Percentiles rank a stretch among this genome's conserved stretches.
phyloP scores from a whole-genome alignment of 768 basidiomycete species.

The Tylopilus balloui region DNA sequence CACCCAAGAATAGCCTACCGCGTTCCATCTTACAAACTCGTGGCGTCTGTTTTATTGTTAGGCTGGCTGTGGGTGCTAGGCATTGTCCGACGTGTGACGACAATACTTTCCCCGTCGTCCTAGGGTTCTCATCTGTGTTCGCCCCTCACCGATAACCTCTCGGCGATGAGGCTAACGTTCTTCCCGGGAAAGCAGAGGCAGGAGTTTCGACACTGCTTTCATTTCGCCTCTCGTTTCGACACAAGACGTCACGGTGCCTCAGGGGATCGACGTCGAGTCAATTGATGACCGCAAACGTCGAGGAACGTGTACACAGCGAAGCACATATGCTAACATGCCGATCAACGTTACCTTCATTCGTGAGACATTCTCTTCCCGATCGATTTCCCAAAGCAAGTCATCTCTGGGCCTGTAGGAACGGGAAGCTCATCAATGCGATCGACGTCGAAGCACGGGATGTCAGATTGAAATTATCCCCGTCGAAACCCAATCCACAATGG shows the following conservation, averaged over 20 bases:
- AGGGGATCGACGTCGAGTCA: constrained; percentile 15
- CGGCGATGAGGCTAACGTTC: neutral
- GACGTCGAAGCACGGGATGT: constrained; percentile 19
- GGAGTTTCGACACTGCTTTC: constrained; percentile 1
- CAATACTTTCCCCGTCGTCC: neutral
- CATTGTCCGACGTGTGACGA: constrained; percentile 16
- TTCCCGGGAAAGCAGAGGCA: neutral
- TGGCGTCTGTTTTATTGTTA: constrained; percentile 19
- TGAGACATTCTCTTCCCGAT: constrained; percentile 8
- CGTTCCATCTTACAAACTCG: constrained; percentile 10
- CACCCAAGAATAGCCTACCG: constrained; percentile 10
- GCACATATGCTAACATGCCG: constrained; percentile 2
- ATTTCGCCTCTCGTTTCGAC: constrained; percentile 9
- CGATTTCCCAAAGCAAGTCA: constrained; percentile 18
- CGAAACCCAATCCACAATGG: constrained; percentile 11
- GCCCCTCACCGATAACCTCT: neutral
- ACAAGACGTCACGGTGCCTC: neutral
- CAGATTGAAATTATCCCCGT: constrained; percentile 15
- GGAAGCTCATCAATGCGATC: constrained; percentile 21
- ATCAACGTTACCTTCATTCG: constrained; percentile 11
- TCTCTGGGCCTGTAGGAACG: constrained; percentile 15
- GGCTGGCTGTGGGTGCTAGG: constrained; percentile 14
- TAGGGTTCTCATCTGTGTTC: neutral
- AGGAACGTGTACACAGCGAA: constrained; percentile 1
- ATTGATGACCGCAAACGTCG: constrained; percentile 3